Conservation (phyloP, 2,329 filamentous ascomycete genomes). For the Penicillium sp. region DNA sequence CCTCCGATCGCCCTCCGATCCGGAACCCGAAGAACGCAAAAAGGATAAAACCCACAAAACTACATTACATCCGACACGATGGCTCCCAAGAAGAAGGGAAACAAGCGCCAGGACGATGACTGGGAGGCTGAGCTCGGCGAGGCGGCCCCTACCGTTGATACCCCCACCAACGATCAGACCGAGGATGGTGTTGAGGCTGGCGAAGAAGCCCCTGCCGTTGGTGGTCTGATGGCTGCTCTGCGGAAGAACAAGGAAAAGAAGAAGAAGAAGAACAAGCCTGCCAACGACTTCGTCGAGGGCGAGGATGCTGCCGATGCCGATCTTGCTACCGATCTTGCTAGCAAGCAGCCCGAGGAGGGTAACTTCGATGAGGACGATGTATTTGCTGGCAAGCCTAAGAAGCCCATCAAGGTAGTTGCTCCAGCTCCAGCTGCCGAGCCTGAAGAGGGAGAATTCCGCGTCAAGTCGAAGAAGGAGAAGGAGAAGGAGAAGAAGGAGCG, state of each 20-base stretch:
- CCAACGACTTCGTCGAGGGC: conserved; percentile 71
- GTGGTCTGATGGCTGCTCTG: conserved; percentile 75
- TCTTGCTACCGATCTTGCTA: conserved; percentile 48
- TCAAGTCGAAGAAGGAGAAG: conserved; percentile 98
- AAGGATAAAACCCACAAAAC: not conserved
- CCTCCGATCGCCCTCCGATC: conserved; percentile 17
- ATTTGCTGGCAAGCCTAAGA: conserved; percentile 77
- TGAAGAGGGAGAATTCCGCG: conserved; percentile 58
- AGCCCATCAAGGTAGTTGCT: conserved; percentile 43
- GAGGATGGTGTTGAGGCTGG: conserved; percentile 49
- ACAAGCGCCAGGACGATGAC: conserved; percentile 81
- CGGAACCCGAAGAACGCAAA: conserved; percentile 9
- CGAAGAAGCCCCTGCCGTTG: conserved; percentile 56
- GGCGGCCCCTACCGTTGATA: conserved; percentile 51
- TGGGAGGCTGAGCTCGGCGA: conserved; percentile 95
- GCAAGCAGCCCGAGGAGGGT: conserved; percentile 77
- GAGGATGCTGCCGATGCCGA: conserved; percentile 54
- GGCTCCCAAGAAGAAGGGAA: conserved; percentile 94
- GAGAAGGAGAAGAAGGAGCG: conserved; percentile 97
- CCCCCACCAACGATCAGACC: conserved; percentile 47
- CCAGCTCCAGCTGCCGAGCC: conserved; percentile 47
- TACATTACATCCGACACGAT: conserved; percentile 50
- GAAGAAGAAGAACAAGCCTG: conserved; percentile 81
- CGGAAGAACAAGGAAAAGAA: conserved; percentile 81
- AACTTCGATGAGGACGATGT: conserved; percentile 81